phyloP scores from a whole-genome alignment of 2,329 filamentous ascomycete genomes.

The Aspergillus sp. region DNA sequence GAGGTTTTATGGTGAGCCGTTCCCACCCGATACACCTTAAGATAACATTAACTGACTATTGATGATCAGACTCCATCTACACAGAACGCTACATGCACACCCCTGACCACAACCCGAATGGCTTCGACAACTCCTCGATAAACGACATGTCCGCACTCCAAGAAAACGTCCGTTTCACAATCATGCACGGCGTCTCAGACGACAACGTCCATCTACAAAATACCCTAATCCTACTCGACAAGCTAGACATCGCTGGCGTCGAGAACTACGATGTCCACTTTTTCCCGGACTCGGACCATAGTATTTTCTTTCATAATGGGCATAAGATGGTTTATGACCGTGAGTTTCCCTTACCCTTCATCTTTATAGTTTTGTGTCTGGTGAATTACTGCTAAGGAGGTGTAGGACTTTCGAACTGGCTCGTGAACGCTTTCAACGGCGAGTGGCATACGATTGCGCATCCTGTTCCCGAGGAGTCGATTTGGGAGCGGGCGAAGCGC shows the following conservation, averaged over 20 bases:
- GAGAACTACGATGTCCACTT: conserved; percentile 96
- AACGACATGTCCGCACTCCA: conserved; percentile 65
- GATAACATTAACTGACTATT: background rate
- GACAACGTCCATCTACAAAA: conserved; percentile 99
- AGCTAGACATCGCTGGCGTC: conserved; percentile 69
- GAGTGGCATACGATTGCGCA: conserved; percentile 67
- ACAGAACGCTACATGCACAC: conserved; percentile 82
- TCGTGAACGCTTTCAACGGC: conserved; percentile 95
- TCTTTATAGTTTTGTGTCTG: background rate
- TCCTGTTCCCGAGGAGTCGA: conserved; percentile 40
- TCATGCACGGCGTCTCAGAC: conserved; percentile 95
- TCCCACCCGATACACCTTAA: background rate
- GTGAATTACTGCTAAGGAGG: too few species aligned
- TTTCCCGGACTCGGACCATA: conserved; percentile 92
- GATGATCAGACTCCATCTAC: conserved; percentile 28
- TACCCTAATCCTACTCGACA: conserved; percentile 78
- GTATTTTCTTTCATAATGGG: conserved; percentile 90
- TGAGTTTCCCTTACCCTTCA: conserved; percentile 42
- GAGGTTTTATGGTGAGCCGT: conserved; percentile 66
- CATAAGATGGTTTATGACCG: conserved; percentile 88
- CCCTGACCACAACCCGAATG: conserved; percentile 69
- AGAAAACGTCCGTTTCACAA: conserved; percentile 74
- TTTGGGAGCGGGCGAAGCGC: conserved; percentile 19
- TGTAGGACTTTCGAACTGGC: conserved; percentile 60
- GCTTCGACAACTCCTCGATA: conserved; percentile 71